Evolutionary conservation across 768 basidiomycete species (phyloP).

Genomic region (Mycena rebaudengoi): DNA sequence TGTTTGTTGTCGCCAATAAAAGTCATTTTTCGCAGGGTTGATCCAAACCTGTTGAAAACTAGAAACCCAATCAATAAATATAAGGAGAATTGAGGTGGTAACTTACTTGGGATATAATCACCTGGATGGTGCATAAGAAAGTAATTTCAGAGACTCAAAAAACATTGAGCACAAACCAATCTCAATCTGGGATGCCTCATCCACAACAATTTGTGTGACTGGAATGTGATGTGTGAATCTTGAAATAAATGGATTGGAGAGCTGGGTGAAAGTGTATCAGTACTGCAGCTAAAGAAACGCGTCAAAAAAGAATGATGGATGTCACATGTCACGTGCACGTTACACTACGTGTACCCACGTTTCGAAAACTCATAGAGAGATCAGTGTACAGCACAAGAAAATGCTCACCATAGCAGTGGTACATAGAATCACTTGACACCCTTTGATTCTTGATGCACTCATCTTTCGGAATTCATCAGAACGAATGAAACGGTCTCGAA

Average conservation of each 20-base stretch:
- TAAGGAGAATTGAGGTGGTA: neutral
- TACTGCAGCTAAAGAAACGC: neutral
- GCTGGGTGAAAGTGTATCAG: conserved; percentile 26
- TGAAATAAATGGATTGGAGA: conserved; percentile 52
- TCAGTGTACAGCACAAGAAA: neutral
- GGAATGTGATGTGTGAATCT: conserved; percentile 50
- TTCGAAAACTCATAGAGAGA: neutral
- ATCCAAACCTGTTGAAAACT: conserved; percentile 47
- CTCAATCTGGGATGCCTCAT: conserved; percentile 77
- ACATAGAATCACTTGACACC: conserved; percentile 71
- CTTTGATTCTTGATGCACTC: conserved; percentile 36
- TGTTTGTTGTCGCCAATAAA: conserved; percentile 78
- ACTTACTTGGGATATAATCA: conserved; percentile 28
- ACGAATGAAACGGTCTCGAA: conserved; percentile 60
- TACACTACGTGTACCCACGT: no score
- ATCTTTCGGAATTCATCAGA: conserved; percentile 48
- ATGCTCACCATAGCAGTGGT: conserved; percentile 71
- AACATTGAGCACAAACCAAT: conserved; percentile 44
- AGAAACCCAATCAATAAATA: conserved; percentile 38
- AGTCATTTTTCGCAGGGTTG: conserved; percentile 57
- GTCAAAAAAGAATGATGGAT: neutral
- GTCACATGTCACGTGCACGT: no score
- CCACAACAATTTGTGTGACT: conserved; percentile 60
- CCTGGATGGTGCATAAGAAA: conserved; percentile 11
- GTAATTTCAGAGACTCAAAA: conserved; percentile 54